These are phyloP conservation scores for Talaromyces sp. DNA, from an alignment of 2,329 filamentous ascomycete species.

Conservation along the genomic window DNA sequence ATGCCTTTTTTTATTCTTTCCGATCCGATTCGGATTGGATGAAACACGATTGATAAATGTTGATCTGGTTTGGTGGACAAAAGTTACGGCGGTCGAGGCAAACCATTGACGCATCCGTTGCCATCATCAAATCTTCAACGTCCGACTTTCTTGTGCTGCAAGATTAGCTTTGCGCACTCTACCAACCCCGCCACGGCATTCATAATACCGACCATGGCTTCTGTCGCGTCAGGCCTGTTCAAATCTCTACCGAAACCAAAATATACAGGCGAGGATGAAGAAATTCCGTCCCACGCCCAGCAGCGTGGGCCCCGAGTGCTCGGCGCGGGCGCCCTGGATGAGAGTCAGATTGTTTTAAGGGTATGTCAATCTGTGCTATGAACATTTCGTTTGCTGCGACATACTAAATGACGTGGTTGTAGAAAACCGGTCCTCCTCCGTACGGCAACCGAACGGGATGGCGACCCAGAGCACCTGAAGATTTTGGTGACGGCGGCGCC, in stretches of 20 bases:
- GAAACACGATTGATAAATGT: background rate
- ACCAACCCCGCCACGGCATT: background rate
- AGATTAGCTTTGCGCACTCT: background rate
- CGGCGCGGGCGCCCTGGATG: slow-evolving; percentile 72
- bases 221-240: slow-evolving; percentile 67
- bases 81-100: slow-evolving; percentile 4
- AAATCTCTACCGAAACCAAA: slow-evolving; percentile 82
- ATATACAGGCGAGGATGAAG: slow-evolving; percentile 86
- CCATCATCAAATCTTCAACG: slow-evolving; percentile 13
- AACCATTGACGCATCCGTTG: slow-evolving; percentile 16
- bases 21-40: background rate
- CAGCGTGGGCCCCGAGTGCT: slow-evolving; percentile 80
- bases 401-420: slow-evolving; percentile 18
- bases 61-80: background rate
- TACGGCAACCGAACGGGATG: slow-evolving; percentile 87
- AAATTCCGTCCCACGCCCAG: slow-evolving; percentile 65
- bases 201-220: slow-evolving; percentile 52
- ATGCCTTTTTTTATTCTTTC: too few species aligned
- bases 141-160: background rate
- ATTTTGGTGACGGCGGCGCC: slow-evolving; percentile 93
- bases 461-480: slow-evolving; percentile 82
- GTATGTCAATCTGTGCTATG: slow-evolving; percentile 40
- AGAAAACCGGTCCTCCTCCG: slow-evolving; percentile 76
- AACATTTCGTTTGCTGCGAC: background rate
- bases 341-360: slow-evolving; percentile 79